Evolutionary conservation across 371 early-diverging fungal genomes (phyloP).

Genomic region (Circinella umbellata): DNA sequence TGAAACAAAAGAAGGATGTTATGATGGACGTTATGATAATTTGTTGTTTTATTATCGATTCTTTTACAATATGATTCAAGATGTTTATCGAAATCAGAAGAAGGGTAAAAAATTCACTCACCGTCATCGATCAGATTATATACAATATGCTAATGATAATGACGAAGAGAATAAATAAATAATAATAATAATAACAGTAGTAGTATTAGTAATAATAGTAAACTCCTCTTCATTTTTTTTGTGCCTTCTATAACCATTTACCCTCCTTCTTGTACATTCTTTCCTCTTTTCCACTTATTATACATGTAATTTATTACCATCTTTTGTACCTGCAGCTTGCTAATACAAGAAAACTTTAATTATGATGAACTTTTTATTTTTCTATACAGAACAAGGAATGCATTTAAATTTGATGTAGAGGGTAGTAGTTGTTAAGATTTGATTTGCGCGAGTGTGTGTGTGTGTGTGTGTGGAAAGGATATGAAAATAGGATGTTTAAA

Average conservation of each 20-base stretch:
- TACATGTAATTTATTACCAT: neutral
- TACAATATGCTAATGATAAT: conserved; percentile 23
- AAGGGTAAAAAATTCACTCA: conserved; percentile 32
- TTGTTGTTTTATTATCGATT: conserved; percentile 88
- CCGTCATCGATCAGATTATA: conserved; percentile 39
- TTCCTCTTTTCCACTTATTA: neutral
- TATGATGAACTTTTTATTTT: neutral
- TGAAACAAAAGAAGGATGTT: conserved; percentile 17
- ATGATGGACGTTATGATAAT: conserved; percentile 78
- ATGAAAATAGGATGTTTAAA: too few species aligned
- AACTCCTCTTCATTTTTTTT: neutral
- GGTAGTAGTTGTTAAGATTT: too few species aligned
- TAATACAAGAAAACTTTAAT: conserved; percentile 1
- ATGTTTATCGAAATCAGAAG: conserved; percentile 60
- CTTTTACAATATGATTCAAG: conserved; percentile 86
- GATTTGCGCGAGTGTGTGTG: neutral
- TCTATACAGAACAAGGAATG: conserved; percentile 4
- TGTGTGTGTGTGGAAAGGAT: neutral
- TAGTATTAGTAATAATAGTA: too few species aligned
- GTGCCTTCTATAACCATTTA: neutral
- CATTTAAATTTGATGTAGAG: neutral
- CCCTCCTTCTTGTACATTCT: neutral
- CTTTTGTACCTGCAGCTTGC: neutral
- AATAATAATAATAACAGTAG: neutral
- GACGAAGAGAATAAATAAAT: neutral